Evolutionary conservation across 345 rosid genomes (phyloP), one percentile per base, ranked within the genome.

Genomic region (Hypericum perforatum): DNA sequence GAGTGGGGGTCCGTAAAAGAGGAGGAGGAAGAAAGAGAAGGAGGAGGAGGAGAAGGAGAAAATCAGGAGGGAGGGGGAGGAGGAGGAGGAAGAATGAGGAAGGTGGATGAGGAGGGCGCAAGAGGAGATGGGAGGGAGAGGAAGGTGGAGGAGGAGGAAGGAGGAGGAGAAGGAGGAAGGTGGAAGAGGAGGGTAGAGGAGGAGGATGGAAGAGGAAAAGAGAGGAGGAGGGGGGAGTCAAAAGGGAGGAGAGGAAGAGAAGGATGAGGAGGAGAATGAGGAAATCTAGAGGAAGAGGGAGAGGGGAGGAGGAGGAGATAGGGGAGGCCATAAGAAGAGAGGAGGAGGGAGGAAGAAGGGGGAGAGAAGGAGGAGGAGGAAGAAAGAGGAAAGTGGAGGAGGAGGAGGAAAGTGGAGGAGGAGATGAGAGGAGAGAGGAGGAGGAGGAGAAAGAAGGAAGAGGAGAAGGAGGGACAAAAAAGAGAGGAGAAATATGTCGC

Each of bases 211-310:
- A 0, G 59, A 84, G 72, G 63, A 86, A 86, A 45, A 40, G 65
- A 0, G 62, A 63, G 39, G 91, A 45, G 63, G 96, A 84, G 65
- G 72, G 96, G 0, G 71, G 32, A 42, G 85, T 91, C 36, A 70
- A 73, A 42, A 69, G 68, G 42, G 66, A 71, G 14, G 71, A 55
- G 67, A 82, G 87, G 40, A 64, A 37, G 37, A 56, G 68, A 58
- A 91, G 79, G 14, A 22, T 50, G 0, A 92, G 95, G 47, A 84
- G 87, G 41, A 63, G 44, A n/a, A 84, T 86, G 7, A 84, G 81
- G 75, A 70, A 81, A 59, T 74, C 64, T 16, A 63, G 76, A 40
- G 78, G 53, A 9, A 62, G 37, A 9, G 84, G 62, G 56, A 51
- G 37, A 45, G 51, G 9, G 12, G 42, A 39, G 36, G 16, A n/a